Conservation (phyloP, 441 rosid genomes). For the Erodium moschatum region DNA sequence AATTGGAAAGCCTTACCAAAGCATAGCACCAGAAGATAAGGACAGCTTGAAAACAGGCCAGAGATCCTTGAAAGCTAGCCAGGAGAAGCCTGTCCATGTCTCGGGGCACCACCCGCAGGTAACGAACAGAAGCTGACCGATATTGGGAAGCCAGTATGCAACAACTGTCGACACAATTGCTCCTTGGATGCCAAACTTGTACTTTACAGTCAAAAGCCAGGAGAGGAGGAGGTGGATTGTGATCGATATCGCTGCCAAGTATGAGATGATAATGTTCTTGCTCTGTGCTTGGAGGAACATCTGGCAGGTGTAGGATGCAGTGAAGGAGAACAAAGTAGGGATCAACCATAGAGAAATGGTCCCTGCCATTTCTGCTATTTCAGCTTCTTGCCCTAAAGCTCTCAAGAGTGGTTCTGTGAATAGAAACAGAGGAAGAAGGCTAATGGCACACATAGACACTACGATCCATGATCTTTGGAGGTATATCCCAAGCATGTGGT, state of each 20-base stretch:
- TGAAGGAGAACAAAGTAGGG: conserved; percentile 36
- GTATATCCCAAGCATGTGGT: conserved; percentile 70
- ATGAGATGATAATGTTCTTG: conserved; percentile 62
- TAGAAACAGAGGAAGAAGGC: conserved; percentile 45
- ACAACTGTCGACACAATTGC: conserved; percentile 46
- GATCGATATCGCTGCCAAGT: conserved; percentile 42
- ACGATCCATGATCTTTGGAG: conserved; percentile 78
- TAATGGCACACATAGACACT: conserved; percentile 26
- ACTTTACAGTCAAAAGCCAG: conserved; percentile 51
- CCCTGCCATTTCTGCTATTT: conserved; percentile 33
- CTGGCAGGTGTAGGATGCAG: conserved; percentile 57
- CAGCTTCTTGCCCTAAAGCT: conserved; percentile 51
- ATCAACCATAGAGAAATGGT: conserved; percentile 41
- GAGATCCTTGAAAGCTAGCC: conserved; percentile 37
- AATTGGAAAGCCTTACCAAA: conserved; percentile 32
- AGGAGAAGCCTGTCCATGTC: conserved; percentile 69
- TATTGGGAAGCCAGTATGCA: conserved; percentile 65
- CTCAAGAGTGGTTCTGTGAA: conserved; percentile 41
- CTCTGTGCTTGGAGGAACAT: conserved; percentile 76
- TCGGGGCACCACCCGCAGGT: conserved; percentile 52
- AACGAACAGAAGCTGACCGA: conserved; percentile 53
- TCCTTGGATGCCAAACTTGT: conserved; percentile 48
- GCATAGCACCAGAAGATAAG: conserved; percentile 50
- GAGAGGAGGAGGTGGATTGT: conserved; percentile 44
- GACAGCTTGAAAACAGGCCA: conserved; percentile 44